Conservation (phyloP, 441 rosid species). For the Raphanus hybrid region DNA sequence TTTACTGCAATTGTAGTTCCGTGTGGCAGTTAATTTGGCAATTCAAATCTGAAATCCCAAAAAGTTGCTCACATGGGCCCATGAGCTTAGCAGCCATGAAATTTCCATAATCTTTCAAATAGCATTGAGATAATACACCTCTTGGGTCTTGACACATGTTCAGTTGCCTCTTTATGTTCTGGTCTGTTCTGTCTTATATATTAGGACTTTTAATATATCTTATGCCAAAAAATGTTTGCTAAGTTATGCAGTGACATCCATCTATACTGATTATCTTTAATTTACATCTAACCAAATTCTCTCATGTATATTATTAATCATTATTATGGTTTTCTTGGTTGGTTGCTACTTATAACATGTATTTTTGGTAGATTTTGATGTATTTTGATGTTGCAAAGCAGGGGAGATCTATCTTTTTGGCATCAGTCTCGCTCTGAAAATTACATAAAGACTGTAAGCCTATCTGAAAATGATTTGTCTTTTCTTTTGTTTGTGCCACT, state of each 20-base stretch:
- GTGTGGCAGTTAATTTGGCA: constrained; percentile 44
- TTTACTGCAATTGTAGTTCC: constrained; percentile 43
- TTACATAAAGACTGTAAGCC: constrained; percentile 22
- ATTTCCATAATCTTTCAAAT: constrained; percentile 35
- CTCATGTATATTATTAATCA: background rate
- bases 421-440: constrained; percentile 36
- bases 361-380: background rate
- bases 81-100: constrained; percentile 45
- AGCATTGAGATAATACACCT: constrained; percentile 17
- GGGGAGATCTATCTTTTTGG: constrained; percentile 24
- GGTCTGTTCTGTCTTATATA: constrained; percentile 10
- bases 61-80: constrained; percentile 59
- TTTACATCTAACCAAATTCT: background rate
- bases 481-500: constrained; percentile 36
- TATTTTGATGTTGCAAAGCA: constrained; percentile 34
- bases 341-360: background rate
- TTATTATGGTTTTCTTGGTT: background rate
- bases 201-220: background rate
- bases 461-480: constrained; percentile 37
- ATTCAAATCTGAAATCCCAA: constrained; percentile 26
- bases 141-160: constrained; percentile 5
- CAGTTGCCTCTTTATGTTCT: background rate
- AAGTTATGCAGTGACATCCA: constrained; percentile 24
- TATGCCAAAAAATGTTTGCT: background rate
- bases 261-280: constrained; percentile 14